Conservation (phyloP, 345 rosid species). For the Triadica sebifera region DNA sequence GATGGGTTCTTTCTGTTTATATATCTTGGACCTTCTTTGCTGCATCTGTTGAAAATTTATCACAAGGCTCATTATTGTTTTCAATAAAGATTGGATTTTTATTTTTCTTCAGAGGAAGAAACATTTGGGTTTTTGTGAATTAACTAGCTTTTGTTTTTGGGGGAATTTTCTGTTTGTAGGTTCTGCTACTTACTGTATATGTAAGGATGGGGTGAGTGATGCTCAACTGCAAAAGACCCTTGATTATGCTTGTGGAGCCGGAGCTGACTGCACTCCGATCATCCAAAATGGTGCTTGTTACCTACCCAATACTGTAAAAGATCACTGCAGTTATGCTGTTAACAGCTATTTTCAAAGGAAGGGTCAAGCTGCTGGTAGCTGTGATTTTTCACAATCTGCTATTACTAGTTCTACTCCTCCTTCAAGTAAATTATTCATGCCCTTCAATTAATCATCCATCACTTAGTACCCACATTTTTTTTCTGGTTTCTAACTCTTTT, state of each 20-base stretch:
- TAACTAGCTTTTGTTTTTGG: not conserved
- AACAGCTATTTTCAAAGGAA: conserved; percentile 82
- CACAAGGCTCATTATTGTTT: not conserved
- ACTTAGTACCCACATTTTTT: not conserved
- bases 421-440: conserved; percentile 4
- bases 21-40: not conserved
- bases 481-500: not conserved
- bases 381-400: conserved; percentile 79
- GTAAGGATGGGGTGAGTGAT: conserved; percentile 65
- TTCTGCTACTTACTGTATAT: conserved; percentile 72
- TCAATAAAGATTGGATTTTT: too few species aligned
- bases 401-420: conserved; percentile 20
- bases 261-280: conserved; percentile 31
- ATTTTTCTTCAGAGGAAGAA: not conserved
- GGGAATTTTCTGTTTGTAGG: not conserved
- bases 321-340: conserved; percentile 86
- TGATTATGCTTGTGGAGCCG: conserved; percentile 90
- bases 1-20: conserved; percentile 4
- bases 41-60: not conserved
- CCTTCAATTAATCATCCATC: not conserved
- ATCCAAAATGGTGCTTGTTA: conserved; percentile 68
- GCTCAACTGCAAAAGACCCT: conserved; percentile 55
- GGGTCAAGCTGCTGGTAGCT: conserved; percentile 50
- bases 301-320: conserved; percentile 76
- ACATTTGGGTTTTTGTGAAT: not conserved